Conservation (phyloP, 1,284 basidiomycete genomes). For the Boletus semigastroideus region DNA sequence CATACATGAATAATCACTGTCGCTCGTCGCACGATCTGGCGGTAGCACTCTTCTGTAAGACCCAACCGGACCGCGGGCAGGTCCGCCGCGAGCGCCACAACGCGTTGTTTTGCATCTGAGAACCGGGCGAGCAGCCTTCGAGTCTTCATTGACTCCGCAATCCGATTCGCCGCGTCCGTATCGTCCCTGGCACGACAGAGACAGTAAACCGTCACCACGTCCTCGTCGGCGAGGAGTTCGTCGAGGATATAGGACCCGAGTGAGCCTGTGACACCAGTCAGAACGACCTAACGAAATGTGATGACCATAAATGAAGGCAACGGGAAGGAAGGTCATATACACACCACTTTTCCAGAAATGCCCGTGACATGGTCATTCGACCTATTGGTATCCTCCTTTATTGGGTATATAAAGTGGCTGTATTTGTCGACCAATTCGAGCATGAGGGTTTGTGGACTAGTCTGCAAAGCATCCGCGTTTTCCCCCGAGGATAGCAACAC, state of each 20-base stretch:
- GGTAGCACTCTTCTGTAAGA: constrained; percentile 38
- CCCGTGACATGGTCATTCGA: not conserved
- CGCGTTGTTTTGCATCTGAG: constrained; percentile 27
- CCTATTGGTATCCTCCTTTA: not conserved
- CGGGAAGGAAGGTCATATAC: not conserved
- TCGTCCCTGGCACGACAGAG: constrained; percentile 50
- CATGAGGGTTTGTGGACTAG: constrained; percentile 21
- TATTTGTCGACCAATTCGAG: constrained; percentile 30
- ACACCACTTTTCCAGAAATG: constrained; percentile 18
- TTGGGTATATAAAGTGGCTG: constrained; percentile 10
- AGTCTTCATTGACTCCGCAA: constrained; percentile 36
- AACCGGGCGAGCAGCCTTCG: constrained; percentile 25
- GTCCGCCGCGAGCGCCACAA: constrained; percentile 46
- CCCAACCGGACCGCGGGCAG: constrained; percentile 43
- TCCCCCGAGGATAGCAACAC: constrained; percentile 15
- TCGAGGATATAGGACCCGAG: constrained; percentile 60
- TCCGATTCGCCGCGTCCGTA: constrained; percentile 36
- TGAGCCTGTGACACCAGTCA: constrained; percentile 63
- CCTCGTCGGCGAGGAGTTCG: constrained; percentile 39
- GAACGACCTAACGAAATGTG: constrained; percentile 35
- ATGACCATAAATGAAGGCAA: not conserved
- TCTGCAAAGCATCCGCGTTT: not conserved
- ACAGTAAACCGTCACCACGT: constrained; percentile 48
- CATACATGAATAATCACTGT: constrained; percentile 52
- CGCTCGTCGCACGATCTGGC: constrained; percentile 34